A percentile compares a stretch with the other conserved stretches of the same genome.
phyloP scores from a whole-genome alignment of 768 basidiomycete genomes.

The Tulasnella sp. region DNA sequence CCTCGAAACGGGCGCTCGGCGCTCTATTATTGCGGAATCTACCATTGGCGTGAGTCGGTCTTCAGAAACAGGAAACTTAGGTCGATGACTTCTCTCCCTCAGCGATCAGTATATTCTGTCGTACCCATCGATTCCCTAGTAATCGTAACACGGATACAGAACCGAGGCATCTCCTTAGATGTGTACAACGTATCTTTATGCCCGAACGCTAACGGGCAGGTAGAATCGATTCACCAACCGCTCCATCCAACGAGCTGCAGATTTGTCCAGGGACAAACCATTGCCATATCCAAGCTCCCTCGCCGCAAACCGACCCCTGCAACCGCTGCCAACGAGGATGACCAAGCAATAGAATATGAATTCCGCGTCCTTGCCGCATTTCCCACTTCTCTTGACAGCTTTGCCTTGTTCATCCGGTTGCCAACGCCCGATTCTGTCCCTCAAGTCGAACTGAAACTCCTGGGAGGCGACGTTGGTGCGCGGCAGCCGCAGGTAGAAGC shows the following conservation, averaged over 20 bases:
- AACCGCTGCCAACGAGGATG: background rate
- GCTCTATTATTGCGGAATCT: background rate
- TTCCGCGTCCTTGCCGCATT: slow-evolving; percentile 11
- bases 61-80: background rate
- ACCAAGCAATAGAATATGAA: background rate
- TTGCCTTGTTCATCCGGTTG: background rate
- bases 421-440: background rate
- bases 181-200: background rate
- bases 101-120: background rate
- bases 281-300: background rate
- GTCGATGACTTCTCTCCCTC: background rate
- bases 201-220: background rate
- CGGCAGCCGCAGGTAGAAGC: background rate
- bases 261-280: background rate
- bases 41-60: background rate
- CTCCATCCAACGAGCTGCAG: background rate
- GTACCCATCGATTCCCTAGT: background rate
- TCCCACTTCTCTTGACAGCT: slow-evolving; percentile 1
- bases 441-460: background rate
- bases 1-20: background rate
- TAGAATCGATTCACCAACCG: background rate
- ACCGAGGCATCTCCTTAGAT: slow-evolving; percentile 6
- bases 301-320: background rate
- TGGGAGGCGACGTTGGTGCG: slow-evolving; percentile 14
- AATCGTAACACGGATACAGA: background rate